A percentile compares a stretch with the other conserved stretches of the same genome.
Conservation (phyloP, 2,329 filamentous ascomycete species). For the Diplodia intermedia region DNA sequence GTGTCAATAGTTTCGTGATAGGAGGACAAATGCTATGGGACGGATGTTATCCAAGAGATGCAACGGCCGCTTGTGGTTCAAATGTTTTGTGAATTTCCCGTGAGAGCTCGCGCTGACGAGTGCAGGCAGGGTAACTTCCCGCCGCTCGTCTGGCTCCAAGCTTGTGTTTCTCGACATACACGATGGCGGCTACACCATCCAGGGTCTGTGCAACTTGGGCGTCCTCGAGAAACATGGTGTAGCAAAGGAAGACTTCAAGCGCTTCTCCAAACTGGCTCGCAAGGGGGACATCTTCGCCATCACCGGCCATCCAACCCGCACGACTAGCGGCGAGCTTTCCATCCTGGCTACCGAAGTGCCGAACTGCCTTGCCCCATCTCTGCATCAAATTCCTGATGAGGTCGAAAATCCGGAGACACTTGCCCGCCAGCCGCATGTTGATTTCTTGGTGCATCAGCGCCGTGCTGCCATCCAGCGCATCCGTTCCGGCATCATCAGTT, state of each 20-base stretch:
- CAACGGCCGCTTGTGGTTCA: neutral
- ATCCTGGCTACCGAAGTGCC: conserved; percentile 73
- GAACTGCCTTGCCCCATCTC: conserved; percentile 74
- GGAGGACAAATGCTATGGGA: neutral
- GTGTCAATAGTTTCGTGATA: conserved; percentile 20
- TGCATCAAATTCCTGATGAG: conserved; percentile 77
- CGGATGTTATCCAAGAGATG: neutral
- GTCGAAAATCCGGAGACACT: conserved; percentile 74
- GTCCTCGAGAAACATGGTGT: conserved; percentile 53
- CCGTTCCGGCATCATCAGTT: conserved; percentile 75
- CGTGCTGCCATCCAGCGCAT: conserved; percentile 74
- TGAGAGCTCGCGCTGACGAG: conserved; percentile 38
- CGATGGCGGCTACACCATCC: conserved; percentile 74
- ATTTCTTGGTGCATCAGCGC: conserved; percentile 78
- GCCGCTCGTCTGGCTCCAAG: conserved; percentile 75
- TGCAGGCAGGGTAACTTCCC: conserved; percentile 75
- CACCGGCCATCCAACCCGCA: conserved; percentile 72
- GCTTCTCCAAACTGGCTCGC: conserved; percentile 70
- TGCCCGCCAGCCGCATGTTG: conserved; percentile 80
- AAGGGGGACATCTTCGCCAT: conserved; percentile 74
- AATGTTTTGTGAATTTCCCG: neutral
- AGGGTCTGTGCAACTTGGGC: conserved; percentile 76
- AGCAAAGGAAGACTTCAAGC: conserved; percentile 58
- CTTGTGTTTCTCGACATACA: conserved; percentile 85
- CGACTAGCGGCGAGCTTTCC: conserved; percentile 76